phyloP scores from a whole-genome alignment of 768 basidiomycete species.

The Boletus bicolor region DNA sequence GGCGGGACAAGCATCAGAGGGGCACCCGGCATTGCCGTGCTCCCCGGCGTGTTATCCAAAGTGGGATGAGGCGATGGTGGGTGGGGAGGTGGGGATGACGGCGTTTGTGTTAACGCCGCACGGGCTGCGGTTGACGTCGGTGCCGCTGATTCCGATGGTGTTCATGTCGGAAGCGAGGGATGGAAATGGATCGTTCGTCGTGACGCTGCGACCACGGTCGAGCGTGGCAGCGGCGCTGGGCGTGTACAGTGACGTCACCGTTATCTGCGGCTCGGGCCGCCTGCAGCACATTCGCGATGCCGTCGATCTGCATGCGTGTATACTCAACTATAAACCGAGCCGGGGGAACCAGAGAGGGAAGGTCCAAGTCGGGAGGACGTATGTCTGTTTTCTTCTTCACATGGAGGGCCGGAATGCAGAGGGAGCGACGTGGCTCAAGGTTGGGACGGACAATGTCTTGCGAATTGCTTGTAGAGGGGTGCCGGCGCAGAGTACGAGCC shows the following conservation, averaged over 20 bases:
- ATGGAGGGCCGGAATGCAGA: neutral
- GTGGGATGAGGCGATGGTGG: constrained; percentile 14
- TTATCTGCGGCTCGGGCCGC: constrained; percentile 15
- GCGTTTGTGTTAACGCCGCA: constrained; percentile 13
- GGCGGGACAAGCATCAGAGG: constrained; percentile 20
- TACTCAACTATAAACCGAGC: constrained; percentile 22
- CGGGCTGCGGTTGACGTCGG: constrained; percentile 17
- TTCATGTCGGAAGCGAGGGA: constrained; percentile 1
- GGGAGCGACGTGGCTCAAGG: constrained; percentile 22
- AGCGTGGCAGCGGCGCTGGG: neutral
- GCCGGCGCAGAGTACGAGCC: neutral
- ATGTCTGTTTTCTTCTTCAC: constrained; percentile 24
- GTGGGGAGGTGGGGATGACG: constrained; percentile 10
- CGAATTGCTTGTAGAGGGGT: constrained; percentile 8
- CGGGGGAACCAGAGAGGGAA: neutral
- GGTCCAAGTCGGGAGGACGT: constrained; percentile 16
- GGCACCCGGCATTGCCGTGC: constrained; percentile 17
- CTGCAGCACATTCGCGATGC: constrained; percentile 12
- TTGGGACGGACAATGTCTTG: constrained; percentile 24
- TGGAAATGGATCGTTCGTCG: constrained; percentile 3
- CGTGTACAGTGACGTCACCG: constrained; percentile 10
- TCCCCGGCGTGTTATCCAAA: constrained; percentile 22
- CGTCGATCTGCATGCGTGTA: constrained; percentile 18
- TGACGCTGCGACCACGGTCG: constrained; percentile 9
- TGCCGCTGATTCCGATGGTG: constrained; percentile 22